A percentile compares a stretch with the other conserved stretches of the same genome.
phyloP scores from a whole-genome alignment of 495 filamentous ascomycete genomes.

The Schizothecium vesticola region DNA sequence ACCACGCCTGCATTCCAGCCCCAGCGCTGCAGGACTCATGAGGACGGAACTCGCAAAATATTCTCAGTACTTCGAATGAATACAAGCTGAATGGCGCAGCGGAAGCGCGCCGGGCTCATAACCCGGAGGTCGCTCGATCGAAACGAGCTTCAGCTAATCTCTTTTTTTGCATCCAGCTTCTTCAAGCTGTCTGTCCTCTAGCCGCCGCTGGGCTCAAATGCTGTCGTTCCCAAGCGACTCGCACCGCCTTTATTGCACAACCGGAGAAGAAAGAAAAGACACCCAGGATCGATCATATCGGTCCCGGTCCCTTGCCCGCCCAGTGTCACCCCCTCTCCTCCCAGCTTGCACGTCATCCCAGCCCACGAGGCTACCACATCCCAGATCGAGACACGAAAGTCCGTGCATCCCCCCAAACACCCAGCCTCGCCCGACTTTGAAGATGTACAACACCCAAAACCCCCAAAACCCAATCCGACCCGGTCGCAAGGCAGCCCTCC shows the following conservation, averaged over 20 bases:
- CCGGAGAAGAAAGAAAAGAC: background rate
- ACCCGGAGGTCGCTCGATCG: slow-evolving; percentile 23
- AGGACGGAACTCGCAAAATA: background rate
- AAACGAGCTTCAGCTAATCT: slow-evolving; percentile 20
- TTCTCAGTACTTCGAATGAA: background rate
- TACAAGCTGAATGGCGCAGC: slow-evolving; percentile 15
- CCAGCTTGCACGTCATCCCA: background rate
- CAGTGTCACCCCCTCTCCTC: too few relatives aligned
- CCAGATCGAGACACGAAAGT: background rate
- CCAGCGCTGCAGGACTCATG: background rate
- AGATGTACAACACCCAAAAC: too few relatives aligned
- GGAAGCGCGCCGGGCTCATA: slow-evolving; percentile 25
- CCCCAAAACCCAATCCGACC: too few relatives aligned
- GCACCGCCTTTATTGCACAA: background rate
- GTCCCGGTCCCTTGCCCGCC: too few relatives aligned
- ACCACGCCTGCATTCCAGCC: background rate
- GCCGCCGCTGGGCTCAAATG: too few relatives aligned
- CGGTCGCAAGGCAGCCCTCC: background rate
- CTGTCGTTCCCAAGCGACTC: background rate
- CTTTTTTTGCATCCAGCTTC: background rate
- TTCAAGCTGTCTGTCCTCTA: background rate
- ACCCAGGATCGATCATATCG: too few relatives aligned
- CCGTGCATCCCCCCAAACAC: background rate
- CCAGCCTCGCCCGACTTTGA: background rate
- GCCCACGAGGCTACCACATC: background rate